A percentile compares a stretch with the other conserved stretches of the same genome.
phyloP scores from a whole-genome alignment of 495 filamentous ascomycete species.

The Glutinoglossum americanum region DNA sequence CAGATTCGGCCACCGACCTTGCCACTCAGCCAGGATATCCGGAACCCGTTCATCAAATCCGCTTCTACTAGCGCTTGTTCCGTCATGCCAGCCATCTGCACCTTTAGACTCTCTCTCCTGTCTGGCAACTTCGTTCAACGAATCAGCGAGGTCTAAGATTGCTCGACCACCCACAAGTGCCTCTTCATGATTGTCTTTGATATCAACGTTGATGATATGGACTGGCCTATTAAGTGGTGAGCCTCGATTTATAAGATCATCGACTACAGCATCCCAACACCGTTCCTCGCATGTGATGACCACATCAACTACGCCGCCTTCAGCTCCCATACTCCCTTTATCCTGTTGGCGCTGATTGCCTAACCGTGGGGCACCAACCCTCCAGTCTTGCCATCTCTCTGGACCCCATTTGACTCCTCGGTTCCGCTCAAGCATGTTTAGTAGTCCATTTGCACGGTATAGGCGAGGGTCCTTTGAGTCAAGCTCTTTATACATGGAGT shows the following conservation, averaged over 20 bases:
- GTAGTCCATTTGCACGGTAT: slow-evolving; percentile 75
- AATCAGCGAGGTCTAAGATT: slow-evolving; percentile 78
- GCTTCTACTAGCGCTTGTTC: slow-evolving; percentile 37
- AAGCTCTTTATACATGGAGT: slow-evolving; percentile 77
- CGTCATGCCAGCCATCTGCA: slow-evolving; percentile 42
- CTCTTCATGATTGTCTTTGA: slow-evolving; percentile 96
- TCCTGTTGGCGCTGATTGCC: slow-evolving; percentile 30
- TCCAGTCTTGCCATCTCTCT: slow-evolving; percentile 97
- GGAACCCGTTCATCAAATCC: slow-evolving; percentile 89
- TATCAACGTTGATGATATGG: slow-evolving; percentile 94
- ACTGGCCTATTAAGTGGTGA: slow-evolving; percentile 71
- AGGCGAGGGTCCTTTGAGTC: slow-evolving; percentile 64
- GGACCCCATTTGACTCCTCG: slow-evolving; percentile 80
- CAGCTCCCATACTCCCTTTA: slow-evolving; percentile 53
- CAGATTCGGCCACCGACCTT: slow-evolving; percentile 78
- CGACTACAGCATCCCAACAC: slow-evolving; percentile 96
- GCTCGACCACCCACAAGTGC: slow-evolving; percentile 75
- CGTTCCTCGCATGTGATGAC: slow-evolving; percentile 96
- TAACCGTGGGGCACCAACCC: slow-evolving; percentile 59
- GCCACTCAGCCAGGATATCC: slow-evolving; percentile 85
- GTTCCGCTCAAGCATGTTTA: slow-evolving; percentile 92
- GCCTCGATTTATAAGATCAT: slow-evolving; percentile 73
- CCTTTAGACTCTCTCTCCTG: slow-evolving; percentile 51
- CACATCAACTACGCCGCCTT: slow-evolving; percentile 79
- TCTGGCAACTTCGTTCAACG: slow-evolving; percentile 59